Evolutionary conservation across 2,329 filamentous ascomycete species (phyloP).

Genomic region (Phialemonium atrogriseum): DNA sequence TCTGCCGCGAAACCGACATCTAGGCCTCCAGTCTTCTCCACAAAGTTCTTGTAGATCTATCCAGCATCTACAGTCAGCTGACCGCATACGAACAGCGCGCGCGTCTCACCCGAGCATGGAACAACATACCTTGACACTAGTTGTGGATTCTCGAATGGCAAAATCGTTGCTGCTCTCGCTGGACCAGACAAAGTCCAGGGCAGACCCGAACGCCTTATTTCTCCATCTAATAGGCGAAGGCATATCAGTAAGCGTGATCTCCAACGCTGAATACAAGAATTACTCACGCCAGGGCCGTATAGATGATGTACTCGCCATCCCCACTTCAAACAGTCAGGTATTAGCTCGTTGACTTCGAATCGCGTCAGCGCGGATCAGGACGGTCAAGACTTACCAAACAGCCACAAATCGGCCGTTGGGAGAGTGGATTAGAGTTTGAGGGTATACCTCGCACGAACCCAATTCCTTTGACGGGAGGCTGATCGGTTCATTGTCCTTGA

Average conservation of each 20-base stretch:
- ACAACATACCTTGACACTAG: slow-evolving; percentile 92
- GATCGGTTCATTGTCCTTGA: slow-evolving; percentile 87
- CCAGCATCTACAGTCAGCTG: too few relatives aligned
- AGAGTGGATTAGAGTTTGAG: slow-evolving; percentile 90
- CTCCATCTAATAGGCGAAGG: too few relatives aligned
- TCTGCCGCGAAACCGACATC: slow-evolving; percentile 96
- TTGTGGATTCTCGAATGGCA: slow-evolving; percentile 88
- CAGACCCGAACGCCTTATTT: slow-evolving; percentile 95
- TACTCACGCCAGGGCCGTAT: slow-evolving; percentile 89
- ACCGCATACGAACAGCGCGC: too few relatives aligned
- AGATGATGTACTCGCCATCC: slow-evolving; percentile 98
- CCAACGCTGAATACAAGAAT: too few relatives aligned
- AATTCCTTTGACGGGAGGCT: slow-evolving; percentile 87
- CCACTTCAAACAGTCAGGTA: too few relatives aligned
- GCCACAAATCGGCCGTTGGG: slow-evolving; percentile 81
- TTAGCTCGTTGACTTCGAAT: too few relatives aligned
- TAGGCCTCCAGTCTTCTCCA: slow-evolving; percentile 78
- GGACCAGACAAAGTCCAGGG: slow-evolving; percentile 93
- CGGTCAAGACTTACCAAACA: too few relatives aligned
- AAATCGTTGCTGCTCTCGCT: slow-evolving; percentile 99
- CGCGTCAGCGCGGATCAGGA: too few relatives aligned
- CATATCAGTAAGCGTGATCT: too few relatives aligned
- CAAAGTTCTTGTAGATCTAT: slow-evolving; percentile 98
- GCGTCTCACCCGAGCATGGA: too few relatives aligned
- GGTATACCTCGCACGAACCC: slow-evolving; percentile 93